Evolutionary conservation across 305 asterid genomes (phyloP), one percentile per base, ranked within the genome.

Genomic region (Solanum chacoense): DNA sequence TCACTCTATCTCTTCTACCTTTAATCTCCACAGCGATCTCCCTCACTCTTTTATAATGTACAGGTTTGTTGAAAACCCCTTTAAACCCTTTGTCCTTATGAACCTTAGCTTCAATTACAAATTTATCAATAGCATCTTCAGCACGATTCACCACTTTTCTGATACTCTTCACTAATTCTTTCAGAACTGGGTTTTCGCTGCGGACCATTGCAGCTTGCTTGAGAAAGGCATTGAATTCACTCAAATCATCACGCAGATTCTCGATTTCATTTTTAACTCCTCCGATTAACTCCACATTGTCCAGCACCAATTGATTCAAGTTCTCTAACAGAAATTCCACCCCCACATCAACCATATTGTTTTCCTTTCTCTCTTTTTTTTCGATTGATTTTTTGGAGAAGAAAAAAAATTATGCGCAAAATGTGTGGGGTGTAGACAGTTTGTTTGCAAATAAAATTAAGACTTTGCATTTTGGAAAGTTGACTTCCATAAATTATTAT

Each of bases 111-210:
- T 63, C 87, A 0, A 85, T 67, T 6, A 94, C 94, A 65, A 92
- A 94, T 3, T 90, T 76, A 90, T 95, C 97, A 84, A 95, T 93
- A 37, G 94, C 94, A 36, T 95, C 98, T 78, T 95, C 98, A 32
- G 97, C 98, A 11, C 89, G 91, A 85, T 93, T 91, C 4, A 95
- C 98, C 38, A 94, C 95, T 45, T 86, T 87, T 6, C 94, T 78
- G 63, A 95, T 94, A 89, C 90, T 95, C 87, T 88, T 92, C 38
- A 93, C 97, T 29, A 93, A 77, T 20, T 91, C 94, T 71, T 92
- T 91, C 59, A 92, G 87, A 2, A 80, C 86, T 87, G 90, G 92
- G 69, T 91, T 89, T 37, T 90, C 90, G 90, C 87, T 85, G 24
- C 93, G 89, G 69, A 88, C 89, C 11, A 90, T 94, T 1, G 95